A percentile compares a stretch with the other conserved stretches of the same genome.
Evolutionary conservation across 1,284 basidiomycete species (phyloP).

Genomic region (Heliocybe sulcata): DNA sequence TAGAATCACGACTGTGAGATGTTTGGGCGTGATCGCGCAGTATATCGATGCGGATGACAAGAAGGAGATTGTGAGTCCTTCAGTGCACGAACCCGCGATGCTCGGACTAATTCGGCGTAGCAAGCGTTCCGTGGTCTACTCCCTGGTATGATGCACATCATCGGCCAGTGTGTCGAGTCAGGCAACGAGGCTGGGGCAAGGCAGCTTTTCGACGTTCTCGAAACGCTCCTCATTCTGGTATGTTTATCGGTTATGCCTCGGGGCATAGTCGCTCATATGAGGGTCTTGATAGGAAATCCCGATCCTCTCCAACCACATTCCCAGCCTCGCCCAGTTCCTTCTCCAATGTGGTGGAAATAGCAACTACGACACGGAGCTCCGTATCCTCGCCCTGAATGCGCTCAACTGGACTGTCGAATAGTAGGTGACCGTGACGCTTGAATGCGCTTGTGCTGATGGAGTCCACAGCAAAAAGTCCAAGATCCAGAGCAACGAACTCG

Average conservation of each 20-base stretch:
- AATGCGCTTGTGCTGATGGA: constrained; percentile 1
- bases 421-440: constrained; percentile 28
- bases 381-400: constrained; percentile 90
- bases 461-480: constrained; percentile 88
- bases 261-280: neutral
- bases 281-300: constrained; percentile 73
- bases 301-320: constrained; percentile 83
- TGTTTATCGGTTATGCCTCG: constrained; percentile 16
- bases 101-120: constrained; percentile 26
- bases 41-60: constrained; percentile 91
- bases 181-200: constrained; percentile 81
- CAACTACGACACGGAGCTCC: constrained; percentile 74
- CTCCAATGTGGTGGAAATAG: constrained; percentile 81
- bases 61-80: constrained; percentile 65
- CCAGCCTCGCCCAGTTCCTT: constrained; percentile 87
- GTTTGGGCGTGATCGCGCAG: constrained; percentile 89
- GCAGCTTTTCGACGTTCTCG: constrained; percentile 92
- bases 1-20: constrained; percentile 83
- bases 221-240: constrained; percentile 90
- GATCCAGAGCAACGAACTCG: constrained; percentile 84
- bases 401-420: constrained; percentile 96
- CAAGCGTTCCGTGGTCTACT: constrained; percentile 88
- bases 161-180: constrained; percentile 82
- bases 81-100: neutral
- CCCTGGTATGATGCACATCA: constrained; percentile 86